phyloP scores from a whole-genome alignment of 192 early-diverging fungal genomes.

The Phlyctochytrium planicorne region DNA sequence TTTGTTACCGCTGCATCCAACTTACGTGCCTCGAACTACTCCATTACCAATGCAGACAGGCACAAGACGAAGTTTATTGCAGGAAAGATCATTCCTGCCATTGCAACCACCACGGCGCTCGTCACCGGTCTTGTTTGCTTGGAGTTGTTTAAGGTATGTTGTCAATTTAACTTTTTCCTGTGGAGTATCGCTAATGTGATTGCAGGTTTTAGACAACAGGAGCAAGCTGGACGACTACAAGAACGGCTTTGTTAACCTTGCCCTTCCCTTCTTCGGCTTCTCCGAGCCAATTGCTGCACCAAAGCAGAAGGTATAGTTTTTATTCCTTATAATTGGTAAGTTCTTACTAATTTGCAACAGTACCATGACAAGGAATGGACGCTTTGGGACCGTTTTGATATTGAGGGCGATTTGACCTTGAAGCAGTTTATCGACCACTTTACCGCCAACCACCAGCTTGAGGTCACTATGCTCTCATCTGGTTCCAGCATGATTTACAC shows the following conservation, averaged over 20 bases:
- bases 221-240: slow-evolving; percentile 94
- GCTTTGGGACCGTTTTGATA: slow-evolving; percentile 95
- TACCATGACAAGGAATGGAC: slow-evolving; percentile 86
- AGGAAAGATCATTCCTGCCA: slow-evolving; percentile 96
- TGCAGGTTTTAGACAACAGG: slow-evolving; percentile 64
- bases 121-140: slow-evolving; percentile 97
- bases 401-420: slow-evolving; percentile 80
- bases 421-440: slow-evolving; percentile 88
- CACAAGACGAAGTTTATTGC: slow-evolving; percentile 95
- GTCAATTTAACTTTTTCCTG: background rate
- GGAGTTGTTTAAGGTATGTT: slow-evolving; percentile 86
- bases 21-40: slow-evolving; percentile 84
- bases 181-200: background rate
- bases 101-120: slow-evolving; percentile 95
- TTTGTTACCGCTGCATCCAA: slow-evolving; percentile 98
- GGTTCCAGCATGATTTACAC: slow-evolving; percentile 93
- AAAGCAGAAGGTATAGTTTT: slow-evolving; percentile 60
- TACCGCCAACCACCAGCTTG: slow-evolving; percentile 75
- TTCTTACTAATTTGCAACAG: slow-evolving; percentile 30
- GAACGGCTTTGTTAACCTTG: slow-evolving; percentile 98
- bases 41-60: slow-evolving; percentile 81
- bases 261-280: slow-evolving; percentile 98
- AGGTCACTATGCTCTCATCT: slow-evolving; percentile 89
- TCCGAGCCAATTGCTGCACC: slow-evolving; percentile 94
- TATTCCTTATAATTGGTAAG: slow-evolving; percentile 6